Evolutionary conservation across 208 protist species (phyloP), one percentile per base, ranked within the genome.

Genomic region (Trypanosomatidae sp.): DNA sequence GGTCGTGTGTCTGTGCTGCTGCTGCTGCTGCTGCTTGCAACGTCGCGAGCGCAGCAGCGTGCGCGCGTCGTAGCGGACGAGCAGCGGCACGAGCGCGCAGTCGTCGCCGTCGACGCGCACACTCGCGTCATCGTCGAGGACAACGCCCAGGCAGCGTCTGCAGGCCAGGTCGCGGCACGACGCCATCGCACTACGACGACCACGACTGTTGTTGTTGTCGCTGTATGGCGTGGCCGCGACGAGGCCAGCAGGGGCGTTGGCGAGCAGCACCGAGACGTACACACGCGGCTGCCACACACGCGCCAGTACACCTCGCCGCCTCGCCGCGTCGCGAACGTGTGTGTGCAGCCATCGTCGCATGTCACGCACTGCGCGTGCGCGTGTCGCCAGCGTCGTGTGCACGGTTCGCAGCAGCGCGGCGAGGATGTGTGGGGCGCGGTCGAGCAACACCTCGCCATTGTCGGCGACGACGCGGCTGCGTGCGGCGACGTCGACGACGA

Each of bases 211-310:
- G n/a, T n/a, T n/a, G n/a, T n/a, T n/a, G n/a, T n/a, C n/a, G n/a
- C n/a, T n/a, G n/a, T n/a, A n/a, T n/a, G n/a, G n/a, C n/a, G n/a
- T n/a, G n/a, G n/a, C n/a, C n/a, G n/a, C n/a, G n/a, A n/a, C n/a
- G n/a, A n/a, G n/a, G n/a, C n/a, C n/a, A n/a, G n/a, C 46, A 11
- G 84, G 84, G 0, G 68, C 62, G 60, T 94, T 94, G 15, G 90
- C 52, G 16, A 94, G 60, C 6, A 90, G 43, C 8, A 94, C 69
- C 24, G 74, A 77, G 13, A 90, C 57, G 4, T 51, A 46, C 1
- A 94, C 53, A 13, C 21, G 48, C 3, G 85, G 85, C 30, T 51
- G 43, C 81, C 85, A 94, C 43, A 90, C 71, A 24, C 83, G 74
- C 28, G 46, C 26, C 43, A 84, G 21, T 37, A 88, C 53, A 16